Evolutionary conservation across 2,329 filamentous ascomycete species (phyloP), one percentile per base, ranked within the genome.

Genomic region (Aspergillus pseudotamarii): DNA sequence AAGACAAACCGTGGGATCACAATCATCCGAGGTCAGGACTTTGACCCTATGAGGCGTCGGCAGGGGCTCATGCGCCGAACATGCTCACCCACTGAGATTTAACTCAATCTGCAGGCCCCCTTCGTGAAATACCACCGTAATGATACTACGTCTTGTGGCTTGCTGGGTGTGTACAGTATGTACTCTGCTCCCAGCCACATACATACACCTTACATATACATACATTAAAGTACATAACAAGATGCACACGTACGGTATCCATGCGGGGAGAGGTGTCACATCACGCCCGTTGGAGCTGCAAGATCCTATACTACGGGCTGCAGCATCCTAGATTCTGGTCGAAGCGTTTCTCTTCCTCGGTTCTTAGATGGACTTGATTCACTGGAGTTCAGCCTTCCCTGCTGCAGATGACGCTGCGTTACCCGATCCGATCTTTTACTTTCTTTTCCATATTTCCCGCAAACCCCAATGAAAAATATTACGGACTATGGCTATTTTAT

Each of bases 391-490:
- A 30, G 12, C 30, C 32, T 57, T 6, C 51, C 34, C 32, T 55
- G n/a, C n/a, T 55, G 30, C 51, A 63, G 61, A 60, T 63, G 56
- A 43, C 54, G 45, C 53, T 59, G 53, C 54, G 60, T 65, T 67
- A 60, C 65, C 50, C 60, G 32, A 36, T 65, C n/a, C 63, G 62
- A 64, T 66, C 64, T 60, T 64, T 28, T 60, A 53, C 57, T 41
- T n/a, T 41, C 38, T 41, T 41, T 41, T 38, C n/a, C 19, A 8
- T 41, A n/a, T 9, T 19, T 41, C 19, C 4, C 34, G 3, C 34
- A 58, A n/a, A 30, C 36, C 57, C 57, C n/a, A 51, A 28, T 48
- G 11, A 19, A 16, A 8, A 9, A 36, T 6, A 16, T 26, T 5
- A 26, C 26, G 26, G 26, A 26, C 3, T 26, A 26, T 26, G 3